Conservation (phyloP, 1,139 yeast species). For the Yamadazyma atlantica region DNA sequence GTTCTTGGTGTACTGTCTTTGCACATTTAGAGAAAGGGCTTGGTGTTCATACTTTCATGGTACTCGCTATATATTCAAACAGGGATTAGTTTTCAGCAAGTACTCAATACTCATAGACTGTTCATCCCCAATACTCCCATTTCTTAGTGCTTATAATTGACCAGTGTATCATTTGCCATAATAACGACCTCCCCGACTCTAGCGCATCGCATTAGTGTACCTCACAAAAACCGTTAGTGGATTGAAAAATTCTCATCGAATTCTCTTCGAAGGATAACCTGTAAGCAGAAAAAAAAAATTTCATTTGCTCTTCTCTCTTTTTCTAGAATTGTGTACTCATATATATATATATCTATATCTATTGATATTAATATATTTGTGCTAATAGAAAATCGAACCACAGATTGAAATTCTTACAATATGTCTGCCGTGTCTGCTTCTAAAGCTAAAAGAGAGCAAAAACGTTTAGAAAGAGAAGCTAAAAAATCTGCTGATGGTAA, state of each 20-base stretch:
- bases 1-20: too few species aligned
- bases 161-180: too few species aligned
- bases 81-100: too few species aligned
- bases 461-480: constrained; percentile 57
- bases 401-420: background rate
- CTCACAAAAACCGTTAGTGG: background rate
- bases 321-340: background rate
- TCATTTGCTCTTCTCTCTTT: constrained; percentile 3
- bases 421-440: constrained; percentile 73
- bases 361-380: background rate
- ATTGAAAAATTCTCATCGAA: constrained; percentile 11
- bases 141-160: background rate
- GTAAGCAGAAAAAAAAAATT: constrained; percentile 1
- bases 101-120: too few species aligned
- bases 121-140: background rate
- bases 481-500: constrained; percentile 76
- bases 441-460: constrained; percentile 96
- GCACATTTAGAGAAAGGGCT: too few species aligned
- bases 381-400: background rate
- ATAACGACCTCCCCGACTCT: too few species aligned
- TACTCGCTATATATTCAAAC: too few species aligned
- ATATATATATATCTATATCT: background rate
- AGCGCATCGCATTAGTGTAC: background rate
- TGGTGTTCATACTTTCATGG: too few species aligned
- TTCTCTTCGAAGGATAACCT: constrained; percentile 4